Percentiles rank a stretch among this genome's conserved stretches.
phyloP scores from a whole-genome alignment of 2,329 filamentous ascomycete species.

The Fusarium falciforme region DNA sequence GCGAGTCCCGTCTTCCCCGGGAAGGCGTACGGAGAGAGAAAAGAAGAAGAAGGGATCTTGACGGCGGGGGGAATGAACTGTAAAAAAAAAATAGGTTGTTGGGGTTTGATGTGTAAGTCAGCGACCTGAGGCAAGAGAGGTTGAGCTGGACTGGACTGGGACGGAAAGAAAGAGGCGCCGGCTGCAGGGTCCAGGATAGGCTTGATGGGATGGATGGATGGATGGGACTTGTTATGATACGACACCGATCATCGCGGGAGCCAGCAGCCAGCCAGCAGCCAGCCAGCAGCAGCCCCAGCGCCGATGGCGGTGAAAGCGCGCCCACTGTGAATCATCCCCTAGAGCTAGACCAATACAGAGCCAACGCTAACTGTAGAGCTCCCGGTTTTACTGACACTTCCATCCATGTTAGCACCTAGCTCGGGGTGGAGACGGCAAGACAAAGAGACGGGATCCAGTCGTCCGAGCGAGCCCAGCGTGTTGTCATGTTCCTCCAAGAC shows the following conservation, averaged over 20 bases:
- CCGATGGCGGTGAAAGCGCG: slow-evolving; percentile 42
- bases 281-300: slow-evolving; percentile 14
- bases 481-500: slow-evolving; percentile 3
- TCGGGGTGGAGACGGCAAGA: neutral
- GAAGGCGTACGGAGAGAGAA: neutral
- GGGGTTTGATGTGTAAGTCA: slow-evolving; percentile 5
- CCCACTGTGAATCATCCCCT: slow-evolving; percentile 37
- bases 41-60: neutral
- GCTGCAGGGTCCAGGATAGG: slow-evolving; percentile 31
- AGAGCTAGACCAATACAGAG: slow-evolving; percentile 6
- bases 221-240: slow-evolving; percentile 39
- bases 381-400: neutral
- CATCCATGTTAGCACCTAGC: neutral
- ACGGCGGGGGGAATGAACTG: neutral
- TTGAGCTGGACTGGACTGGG: slow-evolving; percentile 9
- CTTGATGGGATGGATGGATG: slow-evolving; percentile 6
- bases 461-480: neutral
- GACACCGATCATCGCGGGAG: slow-evolving; percentile 23
- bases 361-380: slow-evolving; percentile 1
- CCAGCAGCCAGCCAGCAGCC: slow-evolving; percentile 14
- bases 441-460: neutral
- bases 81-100: neutral
- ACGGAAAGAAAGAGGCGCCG: neutral
- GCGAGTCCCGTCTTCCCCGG: slow-evolving; percentile 21
- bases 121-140: slow-evolving; percentile 4